Evolutionary conservation across 2,329 filamentous ascomycete species (phyloP).

Genomic region (Clarireedia paspali): DNA sequence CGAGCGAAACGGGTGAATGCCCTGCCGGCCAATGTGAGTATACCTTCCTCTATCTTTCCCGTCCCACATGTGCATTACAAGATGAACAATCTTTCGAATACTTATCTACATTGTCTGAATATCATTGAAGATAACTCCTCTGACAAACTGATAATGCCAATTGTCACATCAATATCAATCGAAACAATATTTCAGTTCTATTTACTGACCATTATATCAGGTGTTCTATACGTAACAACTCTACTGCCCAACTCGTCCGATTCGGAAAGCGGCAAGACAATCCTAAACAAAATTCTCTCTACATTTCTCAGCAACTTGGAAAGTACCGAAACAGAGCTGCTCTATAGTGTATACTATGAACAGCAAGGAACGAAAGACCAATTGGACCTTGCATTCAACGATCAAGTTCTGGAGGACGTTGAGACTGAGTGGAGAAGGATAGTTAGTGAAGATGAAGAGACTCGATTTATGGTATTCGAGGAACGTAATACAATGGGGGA

Average conservation of each 20-base stretch:
- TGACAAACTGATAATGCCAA: slow-evolving; percentile 73
- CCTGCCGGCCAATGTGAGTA: slow-evolving; percentile 83
- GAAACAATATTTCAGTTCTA: slow-evolving; percentile 8
- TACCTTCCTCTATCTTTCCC: slow-evolving; percentile 10
- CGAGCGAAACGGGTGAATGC: slow-evolving; percentile 88
- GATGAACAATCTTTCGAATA: slow-evolving; percentile 83
- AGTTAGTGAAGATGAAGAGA: slow-evolving; percentile 30
- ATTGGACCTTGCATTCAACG: slow-evolving; percentile 66
- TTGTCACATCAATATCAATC: slow-evolving; percentile 14
- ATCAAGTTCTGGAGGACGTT: slow-evolving; percentile 59
- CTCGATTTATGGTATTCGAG: slow-evolving; percentile 67
- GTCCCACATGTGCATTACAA: slow-evolving; percentile 41
- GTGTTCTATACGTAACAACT: slow-evolving; percentile 29
- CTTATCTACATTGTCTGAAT: slow-evolving; percentile 99
- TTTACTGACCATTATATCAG: slow-evolving; percentile 24
- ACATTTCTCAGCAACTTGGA: slow-evolving; percentile 28
- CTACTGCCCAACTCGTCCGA: slow-evolving; percentile 8
- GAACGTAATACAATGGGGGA: slow-evolving; percentile 60
- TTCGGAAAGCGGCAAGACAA: slow-evolving; percentile 15
- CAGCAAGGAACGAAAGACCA: slow-evolving; percentile 38
- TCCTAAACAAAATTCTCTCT: slow-evolving; percentile 3
- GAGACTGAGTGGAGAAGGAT: slow-evolving; percentile 60
- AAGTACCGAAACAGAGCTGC: slow-evolving; percentile 27
- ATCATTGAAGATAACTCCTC: slow-evolving; percentile 81
- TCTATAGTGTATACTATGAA: slow-evolving; percentile 51